These are phyloP conservation scores for Trypanosoma scelopori DNA, from an alignment of 208 protist genomes.

Conservation along the genomic window DNA sequence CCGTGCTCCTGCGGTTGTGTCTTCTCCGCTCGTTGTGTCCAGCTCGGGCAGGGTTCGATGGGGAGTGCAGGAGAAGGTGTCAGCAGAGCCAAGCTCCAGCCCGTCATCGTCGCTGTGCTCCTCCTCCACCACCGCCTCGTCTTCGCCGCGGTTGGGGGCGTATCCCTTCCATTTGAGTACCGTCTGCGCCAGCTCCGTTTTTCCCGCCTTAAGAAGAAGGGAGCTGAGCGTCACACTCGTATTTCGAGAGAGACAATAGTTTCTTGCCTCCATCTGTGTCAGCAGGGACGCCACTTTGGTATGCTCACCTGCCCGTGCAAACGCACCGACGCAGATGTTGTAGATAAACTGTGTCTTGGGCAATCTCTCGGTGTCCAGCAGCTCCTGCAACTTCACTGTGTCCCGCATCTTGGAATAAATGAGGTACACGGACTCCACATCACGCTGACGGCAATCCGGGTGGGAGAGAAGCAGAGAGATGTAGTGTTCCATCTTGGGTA, in stretches of 20 bases:
- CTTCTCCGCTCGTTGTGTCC: no score
- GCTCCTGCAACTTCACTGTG: conserved; percentile 78
- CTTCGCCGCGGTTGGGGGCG: conserved; percentile 6
- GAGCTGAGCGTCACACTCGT: conserved; percentile 88
- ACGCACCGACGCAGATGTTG: conserved; percentile 83
- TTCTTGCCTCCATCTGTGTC: conserved; percentile 75
- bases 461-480: conserved; percentile 68
- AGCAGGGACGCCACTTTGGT: conserved; percentile 78
- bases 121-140: no score
- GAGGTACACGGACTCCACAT: conserved; percentile 83
- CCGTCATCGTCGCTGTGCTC: conserved; percentile 6
- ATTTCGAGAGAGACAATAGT: conserved; percentile 66
- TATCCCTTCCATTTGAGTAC: conserved; percentile 84
- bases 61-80: not conserved
- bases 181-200: conserved; percentile 81
- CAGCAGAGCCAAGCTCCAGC: not conserved
- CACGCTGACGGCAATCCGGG: conserved; percentile 66
- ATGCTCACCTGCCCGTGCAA: conserved; percentile 86
- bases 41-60: not conserved
- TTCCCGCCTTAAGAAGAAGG: conserved; percentile 87
- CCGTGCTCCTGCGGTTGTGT: no score
- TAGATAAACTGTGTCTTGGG: conserved; percentile 77
- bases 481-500: conserved; percentile 79
- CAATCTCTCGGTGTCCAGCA: conserved; percentile 69
- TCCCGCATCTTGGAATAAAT: conserved; percentile 84